Evolutionary conservation across 768 basidiomycete genomes (phyloP).

Genomic region (Tylopilus rubrobrunneus): DNA sequence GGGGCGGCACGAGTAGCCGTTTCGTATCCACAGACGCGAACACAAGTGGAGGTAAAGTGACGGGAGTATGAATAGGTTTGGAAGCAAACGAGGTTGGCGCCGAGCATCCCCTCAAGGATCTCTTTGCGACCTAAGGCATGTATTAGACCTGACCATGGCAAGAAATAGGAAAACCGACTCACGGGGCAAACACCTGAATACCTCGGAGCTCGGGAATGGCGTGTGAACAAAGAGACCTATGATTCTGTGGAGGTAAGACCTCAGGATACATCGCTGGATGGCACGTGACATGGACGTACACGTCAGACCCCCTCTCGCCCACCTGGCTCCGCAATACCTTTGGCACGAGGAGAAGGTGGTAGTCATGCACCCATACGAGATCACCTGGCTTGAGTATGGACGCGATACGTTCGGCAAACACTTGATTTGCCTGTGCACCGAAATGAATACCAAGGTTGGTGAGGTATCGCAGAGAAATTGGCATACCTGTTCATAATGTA

Average conservation of each 20-base stretch:
- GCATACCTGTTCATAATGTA: conserved; percentile 28
- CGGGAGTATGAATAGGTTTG: conserved; percentile 95
- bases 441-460: conserved; percentile 4
- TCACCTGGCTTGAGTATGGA: conserved; percentile 85
- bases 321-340: conserved; percentile 73
- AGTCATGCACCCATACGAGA: conserved; percentile 92
- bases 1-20: conserved; percentile 39
- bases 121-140: conserved; percentile 70
- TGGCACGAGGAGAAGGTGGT: conserved; percentile 91
- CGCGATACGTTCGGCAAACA: conserved; percentile 72
- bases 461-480: background rate
- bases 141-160: conserved; percentile 1
- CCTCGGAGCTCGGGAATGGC: conserved; percentile 94
- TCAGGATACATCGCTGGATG: background rate
- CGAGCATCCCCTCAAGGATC: conserved; percentile 96
- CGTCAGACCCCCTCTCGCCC: conserved; percentile 27
- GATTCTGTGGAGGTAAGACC: conserved; percentile 30
- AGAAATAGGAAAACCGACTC: conserved; percentile 28
- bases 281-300: conserved; percentile 11
- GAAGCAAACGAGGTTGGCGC: conserved; percentile 95
- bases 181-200: conserved; percentile 92
- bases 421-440: conserved; percentile 67
- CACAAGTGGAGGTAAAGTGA: conserved; percentile 92
- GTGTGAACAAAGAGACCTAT: conserved; percentile 96
- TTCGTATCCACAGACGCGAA: conserved; percentile 96